Base-by-base conservation (phyloP, 495 filamentous ascomycete genomes). In the Aspergillus saccharolyticus region DNA sequence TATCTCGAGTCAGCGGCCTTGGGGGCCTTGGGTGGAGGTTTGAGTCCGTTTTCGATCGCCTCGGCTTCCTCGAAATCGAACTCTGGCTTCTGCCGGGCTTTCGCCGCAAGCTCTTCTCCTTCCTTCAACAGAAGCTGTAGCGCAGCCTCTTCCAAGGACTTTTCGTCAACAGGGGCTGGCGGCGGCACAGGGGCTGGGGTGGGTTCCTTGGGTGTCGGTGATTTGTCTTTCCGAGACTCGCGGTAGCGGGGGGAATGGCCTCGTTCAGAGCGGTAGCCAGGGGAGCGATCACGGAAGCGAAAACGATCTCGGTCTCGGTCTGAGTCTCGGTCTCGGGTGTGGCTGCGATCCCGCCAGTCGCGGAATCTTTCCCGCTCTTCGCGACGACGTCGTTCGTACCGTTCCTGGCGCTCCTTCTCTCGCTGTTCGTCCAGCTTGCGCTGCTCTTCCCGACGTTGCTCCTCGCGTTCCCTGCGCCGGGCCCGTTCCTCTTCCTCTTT, bases 71-170 rank as follows among this genome's bases (percentile, higher is more conserved):
- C 76, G 49, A 79, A 79, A 56, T 87, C 84, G 43, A 83, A 78
- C 43, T 85, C 81, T 4, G 80, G 80, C 56, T 83, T 80, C 56
- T 78, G 76, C 22, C 77, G 72, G 7, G 80, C 76, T 59, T 85
- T 87, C 16, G 82, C 83, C 15, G 82, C 81, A 44, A 81, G 72
- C 52, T 84, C 78, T 59, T 85, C 77, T 48, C 83, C 80, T 68
- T 88, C 85, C 62, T 78, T 79, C 21, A 85, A 58, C 3, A 86
- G 73, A 42, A 77, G 61, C 55, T 82, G 70, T 33, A 86, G 65
- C 18, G 83, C 83, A 14, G 74, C 67, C 56, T 82, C 80, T 56
- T 85, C 82, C 39, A 85, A 65, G 16, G 77, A 77, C 63, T 83
- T 82, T 48, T 84, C 81, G 53, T 83, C 79, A 17, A 81, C 76